Base-by-base conservation (phyloP, 257 asterid genomes). In the Solanum clarkiae region DNA sequence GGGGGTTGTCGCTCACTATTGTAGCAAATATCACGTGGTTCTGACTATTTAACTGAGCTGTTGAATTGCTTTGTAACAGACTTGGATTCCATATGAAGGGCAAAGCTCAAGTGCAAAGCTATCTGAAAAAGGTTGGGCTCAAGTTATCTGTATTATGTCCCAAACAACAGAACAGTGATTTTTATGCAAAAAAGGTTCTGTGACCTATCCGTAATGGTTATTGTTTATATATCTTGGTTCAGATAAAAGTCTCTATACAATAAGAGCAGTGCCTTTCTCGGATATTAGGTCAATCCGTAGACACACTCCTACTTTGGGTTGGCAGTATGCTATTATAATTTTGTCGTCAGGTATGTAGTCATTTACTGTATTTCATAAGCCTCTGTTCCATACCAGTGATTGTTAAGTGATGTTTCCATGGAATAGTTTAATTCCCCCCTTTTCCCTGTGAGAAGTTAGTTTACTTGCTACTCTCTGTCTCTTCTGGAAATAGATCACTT, bases 21-120 rank as follows among this genome's bases (percentile, higher is more conserved):
- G 66, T 53, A 26, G 65, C 65, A 53, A 53, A 17, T 29, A 17
- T 79, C 65, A 79, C 63, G 29, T 79, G 83, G 65, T 29, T 79
- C 83, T 79, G 83, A 18, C 62, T 53, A 79, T 26, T 75, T 79
- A 17, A 53, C 66, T 29, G 83, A 79, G 26, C 51, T 42, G 11
- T 79, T 77, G 20, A 84, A 71, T 80, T 84, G 11, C 55, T 88
- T 72, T 82, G 54, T 74, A 88, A 65, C 86, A 97, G 99, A 95
- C 99, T 49, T 97, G 99, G 99, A 93, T 93, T 85, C 99, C 99
- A 18, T 97, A 95, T 92, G 94, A 97, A 93, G 99, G 99, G 68
- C 98, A 93, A 84, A 91, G 89, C 85, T 94, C 98, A 42, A 92
- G 89, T 88, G 90, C 98, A 22, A 91, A 93, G 90, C 90, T 95